phyloP scores from a whole-genome alignment of 352 stramenopile genomes.

The Phytophthora melonis region DNA sequence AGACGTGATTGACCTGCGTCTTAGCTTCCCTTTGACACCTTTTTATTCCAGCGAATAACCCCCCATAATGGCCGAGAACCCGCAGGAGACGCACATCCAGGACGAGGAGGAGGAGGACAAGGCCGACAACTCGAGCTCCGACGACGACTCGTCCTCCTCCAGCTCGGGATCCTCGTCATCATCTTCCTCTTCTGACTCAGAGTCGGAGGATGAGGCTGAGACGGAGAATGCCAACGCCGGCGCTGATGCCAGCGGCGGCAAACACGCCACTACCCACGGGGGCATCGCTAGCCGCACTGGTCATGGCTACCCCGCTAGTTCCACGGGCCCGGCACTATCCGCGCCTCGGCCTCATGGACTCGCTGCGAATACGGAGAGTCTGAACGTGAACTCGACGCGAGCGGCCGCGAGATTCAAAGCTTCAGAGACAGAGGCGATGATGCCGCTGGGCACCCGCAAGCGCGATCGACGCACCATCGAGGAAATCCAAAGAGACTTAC shows the following conservation, averaged over 20 bases:
- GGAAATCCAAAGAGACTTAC: slow-evolving; percentile 85
- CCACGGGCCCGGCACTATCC: slow-evolving; percentile 34
- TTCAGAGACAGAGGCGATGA: slow-evolving; percentile 56
- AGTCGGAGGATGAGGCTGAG: slow-evolving; percentile 78
- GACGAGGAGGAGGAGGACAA: slow-evolving; percentile 60
- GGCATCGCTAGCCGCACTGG: slow-evolving; percentile 22
- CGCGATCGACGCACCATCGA: slow-evolving; percentile 89
- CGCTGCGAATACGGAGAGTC: slow-evolving; percentile 47
- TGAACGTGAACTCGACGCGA: slow-evolving; percentile 81
- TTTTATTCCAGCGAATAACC: slow-evolving; percentile 6
- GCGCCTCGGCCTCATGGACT: slow-evolving; percentile 43
- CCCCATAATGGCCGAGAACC: slow-evolving; percentile 39
- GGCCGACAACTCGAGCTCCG: slow-evolving; percentile 69
- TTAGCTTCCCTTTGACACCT: neutral
- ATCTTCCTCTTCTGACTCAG: slow-evolving; percentile 79
- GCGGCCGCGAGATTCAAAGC: slow-evolving; percentile 72
- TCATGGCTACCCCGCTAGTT: slow-evolving; percentile 13
- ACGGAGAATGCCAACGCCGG: slow-evolving; percentile 21
- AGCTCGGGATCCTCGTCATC: slow-evolving; percentile 77
- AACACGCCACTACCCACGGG: slow-evolving; percentile 11
- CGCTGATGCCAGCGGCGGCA: slow-evolving; percentile 13
- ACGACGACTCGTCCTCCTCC: slow-evolving; percentile 80
- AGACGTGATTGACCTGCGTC: neutral
- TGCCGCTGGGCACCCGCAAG: slow-evolving; percentile 87
- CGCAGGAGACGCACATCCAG: slow-evolving; percentile 33